Evolutionary conservation across 192 early-diverging fungal genomes (phyloP).

Genomic region (Coemansia biformis): DNA sequence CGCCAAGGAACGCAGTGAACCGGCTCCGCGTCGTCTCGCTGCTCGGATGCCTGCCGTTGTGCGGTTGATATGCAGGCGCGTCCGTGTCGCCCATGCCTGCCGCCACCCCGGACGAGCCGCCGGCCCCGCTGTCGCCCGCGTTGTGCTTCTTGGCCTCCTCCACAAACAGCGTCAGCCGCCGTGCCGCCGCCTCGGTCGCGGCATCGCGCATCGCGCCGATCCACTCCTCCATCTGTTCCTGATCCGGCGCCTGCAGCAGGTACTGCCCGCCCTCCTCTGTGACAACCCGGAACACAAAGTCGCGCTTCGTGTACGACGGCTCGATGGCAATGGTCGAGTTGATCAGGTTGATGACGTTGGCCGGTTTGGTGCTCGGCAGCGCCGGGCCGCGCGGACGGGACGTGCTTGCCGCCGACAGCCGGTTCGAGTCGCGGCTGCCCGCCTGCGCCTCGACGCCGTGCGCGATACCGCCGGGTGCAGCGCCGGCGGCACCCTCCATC

Average conservation of each 20-base stretch:
- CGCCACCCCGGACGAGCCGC: constrained; percentile 1
- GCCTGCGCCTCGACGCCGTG: background rate
- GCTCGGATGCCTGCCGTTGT: constrained; percentile 7
- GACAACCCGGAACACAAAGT: constrained; percentile 72
- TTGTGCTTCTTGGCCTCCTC: constrained; percentile 54
- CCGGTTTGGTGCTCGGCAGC: constrained; percentile 54
- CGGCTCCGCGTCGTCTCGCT: constrained; percentile 43
- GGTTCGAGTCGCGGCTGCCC: constrained; percentile 9
- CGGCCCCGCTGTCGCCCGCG: constrained; percentile 8
- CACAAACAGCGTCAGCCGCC: constrained; percentile 62
- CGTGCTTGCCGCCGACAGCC: constrained; percentile 19
- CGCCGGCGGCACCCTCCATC: constrained; percentile 15
- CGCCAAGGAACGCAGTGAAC: constrained; percentile 45
- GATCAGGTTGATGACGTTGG: constrained; percentile 71
- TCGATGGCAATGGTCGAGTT: constrained; percentile 68
- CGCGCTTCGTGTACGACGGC: constrained; percentile 60
- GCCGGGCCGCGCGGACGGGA: constrained; percentile 46
- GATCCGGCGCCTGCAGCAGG: constrained; percentile 60
- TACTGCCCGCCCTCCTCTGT: constrained; percentile 79
- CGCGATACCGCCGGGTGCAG: constrained; percentile 6
- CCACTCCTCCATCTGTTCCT: constrained; percentile 71
- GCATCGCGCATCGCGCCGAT: constrained; percentile 61
- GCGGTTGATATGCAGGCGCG: constrained; percentile 3
- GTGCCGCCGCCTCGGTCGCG: constrained; percentile 64
- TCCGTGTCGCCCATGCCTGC: constrained; percentile 7